Conservation (phyloP, 768 basidiomycete genomes). For the Lactarius indigo region DNA sequence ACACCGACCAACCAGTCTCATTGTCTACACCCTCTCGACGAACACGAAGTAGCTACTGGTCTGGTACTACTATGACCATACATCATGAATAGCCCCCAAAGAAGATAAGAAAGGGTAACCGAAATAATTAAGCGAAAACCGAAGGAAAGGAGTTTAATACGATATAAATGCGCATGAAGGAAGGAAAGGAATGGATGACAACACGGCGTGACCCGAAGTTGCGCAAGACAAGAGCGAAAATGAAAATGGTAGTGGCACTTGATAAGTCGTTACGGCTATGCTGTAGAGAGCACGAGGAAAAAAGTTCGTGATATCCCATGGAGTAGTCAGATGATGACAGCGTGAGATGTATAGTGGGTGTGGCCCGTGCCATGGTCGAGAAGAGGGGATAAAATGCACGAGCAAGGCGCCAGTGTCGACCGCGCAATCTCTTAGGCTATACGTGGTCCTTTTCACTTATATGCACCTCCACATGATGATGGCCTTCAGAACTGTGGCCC, state of each 20-base stretch:
- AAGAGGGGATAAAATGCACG: neutral
- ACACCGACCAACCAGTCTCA: slow-evolving; percentile 10
- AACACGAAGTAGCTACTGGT: slow-evolving; percentile 4
- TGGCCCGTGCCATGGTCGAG: neutral
- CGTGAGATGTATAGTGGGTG: slow-evolving; percentile 4
- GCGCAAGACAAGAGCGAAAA: slow-evolving; percentile 1
- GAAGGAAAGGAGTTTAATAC: slow-evolving; percentile 7
- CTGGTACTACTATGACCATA: slow-evolving; percentile 16
- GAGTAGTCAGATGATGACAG: slow-evolving; percentile 17
- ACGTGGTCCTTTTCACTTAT: slow-evolving; percentile 9
- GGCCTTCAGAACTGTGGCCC: slow-evolving; percentile 8
- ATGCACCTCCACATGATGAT: slow-evolving; percentile 5
- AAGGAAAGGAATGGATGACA: slow-evolving; percentile 2
- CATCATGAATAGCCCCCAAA: slow-evolving; percentile 34
- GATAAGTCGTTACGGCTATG: slow-evolving; percentile 10
- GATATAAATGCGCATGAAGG: slow-evolving; percentile 24
- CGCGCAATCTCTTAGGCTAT: neutral
- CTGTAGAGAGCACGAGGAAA: neutral
- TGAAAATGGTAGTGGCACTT: neutral
- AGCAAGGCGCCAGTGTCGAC: neutral
- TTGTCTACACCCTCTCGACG: slow-evolving; percentile 26
- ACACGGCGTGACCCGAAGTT: neutral
- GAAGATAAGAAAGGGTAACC: slow-evolving; percentile 6
- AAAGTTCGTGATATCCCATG: neutral
- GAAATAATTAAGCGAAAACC: slow-evolving; percentile 8